Percentiles rank a stretch among this genome's conserved stretches.
Evolutionary conservation across 805 yeast genomes (phyloP).

Genomic region (Yamadazyma nakazawae): DNA sequence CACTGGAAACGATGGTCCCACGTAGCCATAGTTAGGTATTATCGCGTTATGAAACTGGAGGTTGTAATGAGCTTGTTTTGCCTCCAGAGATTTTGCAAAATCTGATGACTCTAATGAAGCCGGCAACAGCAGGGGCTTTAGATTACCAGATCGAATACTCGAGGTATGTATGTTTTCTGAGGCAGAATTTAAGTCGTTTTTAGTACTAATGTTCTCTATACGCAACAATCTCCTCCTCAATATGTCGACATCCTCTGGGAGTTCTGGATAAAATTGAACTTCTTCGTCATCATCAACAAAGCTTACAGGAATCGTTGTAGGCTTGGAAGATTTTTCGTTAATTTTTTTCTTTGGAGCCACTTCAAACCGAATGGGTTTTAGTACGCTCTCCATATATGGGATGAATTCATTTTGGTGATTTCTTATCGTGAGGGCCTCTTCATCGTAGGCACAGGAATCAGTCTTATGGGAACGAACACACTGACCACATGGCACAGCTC

Average conservation of each 20-base stretch:
- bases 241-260: conserved; percentile 1
- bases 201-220: conserved; percentile 1
- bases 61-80: no score
- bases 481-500: conserved; percentile 32
- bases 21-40: not conserved
- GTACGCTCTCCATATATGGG: conserved; percentile 14
- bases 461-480: conserved; percentile 27
- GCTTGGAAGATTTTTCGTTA: not conserved
- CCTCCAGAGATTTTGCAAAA: no score
- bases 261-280: no score
- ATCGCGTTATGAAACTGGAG: no score
- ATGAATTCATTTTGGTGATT: not conserved
- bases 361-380: conserved; percentile 11
- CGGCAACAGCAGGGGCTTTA: no score
- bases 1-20: not conserved
- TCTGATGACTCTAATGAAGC: no score
- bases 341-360: not conserved
- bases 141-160: no score
- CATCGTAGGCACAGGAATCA: conserved; percentile 13
- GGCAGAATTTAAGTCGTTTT: not conserved
- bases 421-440: conserved; percentile 6
- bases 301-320: not conserved
- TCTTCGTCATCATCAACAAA: not conserved
- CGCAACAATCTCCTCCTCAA: conserved; percentile 5
- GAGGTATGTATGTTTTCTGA: not conserved